Evolutionary conservation across 768 basidiomycete genomes (phyloP).

Genomic region (Tricholoma saponaceum): DNA sequence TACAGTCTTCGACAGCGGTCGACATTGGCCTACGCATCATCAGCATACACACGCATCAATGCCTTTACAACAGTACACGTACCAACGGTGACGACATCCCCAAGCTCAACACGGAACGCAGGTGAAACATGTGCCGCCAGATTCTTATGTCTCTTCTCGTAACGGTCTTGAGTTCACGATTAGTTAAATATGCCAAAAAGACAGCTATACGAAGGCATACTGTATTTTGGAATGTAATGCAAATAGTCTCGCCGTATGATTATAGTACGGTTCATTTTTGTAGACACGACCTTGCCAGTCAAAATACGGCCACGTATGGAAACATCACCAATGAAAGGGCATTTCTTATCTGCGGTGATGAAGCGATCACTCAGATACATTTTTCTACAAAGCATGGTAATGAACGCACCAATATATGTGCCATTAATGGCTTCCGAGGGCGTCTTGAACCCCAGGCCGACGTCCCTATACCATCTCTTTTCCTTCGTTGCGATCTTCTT

Average conservation of each 20-base stretch:
- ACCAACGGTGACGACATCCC: conserved; percentile 95
- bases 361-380: conserved; percentile 1
- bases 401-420: conserved; percentile 85
- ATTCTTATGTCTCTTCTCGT: conserved; percentile 99
- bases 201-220: conserved; percentile 41
- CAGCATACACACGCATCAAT: conserved; percentile 6
- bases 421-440: conserved; percentile 93
- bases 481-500: conserved; percentile 94
- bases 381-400: not conserved
- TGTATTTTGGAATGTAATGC: conserved; percentile 98
- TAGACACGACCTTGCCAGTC: conserved; percentile 95
- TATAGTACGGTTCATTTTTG: conserved; percentile 99
- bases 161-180: conserved; percentile 66
- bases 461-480: conserved; percentile 99
- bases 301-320: conserved; percentile 99
- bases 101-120: conserved; percentile 96
- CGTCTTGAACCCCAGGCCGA: conserved; percentile 95
- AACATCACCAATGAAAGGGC: conserved; percentile 95
- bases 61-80: conserved; percentile 27
- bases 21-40: conserved; percentile 78
- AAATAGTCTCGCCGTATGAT: conserved; percentile 94
- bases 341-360: conserved; percentile 85
- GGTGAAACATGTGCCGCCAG: conserved; percentile 95
- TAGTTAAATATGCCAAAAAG: conserved; percentile 2
- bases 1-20: conserved; percentile 97